Base-by-base conservation (phyloP, 768 basidiomycete species). In the Termitomyces heimii region DNA sequence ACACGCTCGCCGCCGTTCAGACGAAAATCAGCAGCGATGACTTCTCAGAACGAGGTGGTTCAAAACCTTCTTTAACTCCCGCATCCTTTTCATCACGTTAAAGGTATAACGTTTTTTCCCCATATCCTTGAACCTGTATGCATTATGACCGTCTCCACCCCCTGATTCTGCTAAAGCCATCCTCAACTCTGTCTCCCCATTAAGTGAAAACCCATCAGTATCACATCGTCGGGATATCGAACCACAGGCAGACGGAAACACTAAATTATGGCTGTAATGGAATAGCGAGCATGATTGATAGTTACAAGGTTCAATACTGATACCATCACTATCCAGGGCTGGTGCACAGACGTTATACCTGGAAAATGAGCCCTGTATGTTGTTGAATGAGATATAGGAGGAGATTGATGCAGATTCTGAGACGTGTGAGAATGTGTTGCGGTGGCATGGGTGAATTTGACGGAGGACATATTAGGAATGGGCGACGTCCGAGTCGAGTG, bases 171-270 rank as follows among this genome's bases (percentile, higher is more conserved):
- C 82, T 35, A 83, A 66, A 1, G 78, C 76, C 80, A 83, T 83
- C 61, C 77, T 72, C 68, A 83, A 60, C 65, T 84, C 83, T 54
- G 78, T 81, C 68, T 84, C 81, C 12, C 83, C 83, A 53, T 82
- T 84, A 61, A 84, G 70, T 55, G 83, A 84, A 65, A 74, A 83
- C 14, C 82, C 82, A 32, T 29, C 20, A 16, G 7, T 22, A 18
- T 64, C 26, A 18, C 35, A 50, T n/a, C 28, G 44, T 60, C 60
- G 39, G 60, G 64, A 39, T 62, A 64, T 26, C 61, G 50, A 20
- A 4, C 49, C 14, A 24, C 42, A 46, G 62, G 65, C 68, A 67
- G 71, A 69, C 62, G 67, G 67, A 24, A 65, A 34, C 22, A 24
- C 6, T 28, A 32, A 10, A n/a, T 12, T 18, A 35, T 37, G 28